These are phyloP conservation scores for Stephania japonica DNA, from an alignment of 164 flowering plant genomes.

Conservation along the genomic window DNA sequence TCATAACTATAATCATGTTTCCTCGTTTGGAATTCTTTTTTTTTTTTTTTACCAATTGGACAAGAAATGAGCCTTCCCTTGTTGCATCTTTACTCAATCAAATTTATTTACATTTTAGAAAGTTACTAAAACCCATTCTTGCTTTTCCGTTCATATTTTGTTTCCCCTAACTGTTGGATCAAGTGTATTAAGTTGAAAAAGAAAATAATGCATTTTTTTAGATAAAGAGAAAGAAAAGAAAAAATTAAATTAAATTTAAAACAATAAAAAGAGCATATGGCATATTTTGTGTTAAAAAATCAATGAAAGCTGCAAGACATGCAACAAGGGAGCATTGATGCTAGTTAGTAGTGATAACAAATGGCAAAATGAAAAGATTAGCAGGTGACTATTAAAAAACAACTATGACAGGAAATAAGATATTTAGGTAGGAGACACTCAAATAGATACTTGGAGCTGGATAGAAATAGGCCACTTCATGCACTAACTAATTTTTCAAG, in stretches of 20 bases:
- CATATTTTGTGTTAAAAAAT: not conserved
- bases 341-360: not conserved
- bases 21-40: not conserved
- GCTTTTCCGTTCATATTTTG: not conserved
- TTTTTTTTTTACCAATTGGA: too few relatives aligned
- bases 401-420: not conserved
- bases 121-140: not conserved
- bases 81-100: not conserved
- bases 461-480: not conserved
- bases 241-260: too few relatives aligned
- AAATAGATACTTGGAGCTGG: not conserved
- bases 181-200: not conserved
- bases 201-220: not conserved
- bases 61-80: too few relatives aligned
- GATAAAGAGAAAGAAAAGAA: too few relatives aligned
- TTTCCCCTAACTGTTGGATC: not conserved
- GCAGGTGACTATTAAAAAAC: not conserved
- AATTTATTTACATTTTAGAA: not conserved
- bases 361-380: not conserved
- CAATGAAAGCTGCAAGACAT: not conserved
- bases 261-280: not conserved
- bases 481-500: not conserved
- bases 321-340: not conserved
- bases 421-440: not conserved
- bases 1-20: not conserved